These are phyloP conservation scores for Corylus heterophylla DNA, from an alignment of 306 rosid genomes.

Conservation along the genomic window DNA sequence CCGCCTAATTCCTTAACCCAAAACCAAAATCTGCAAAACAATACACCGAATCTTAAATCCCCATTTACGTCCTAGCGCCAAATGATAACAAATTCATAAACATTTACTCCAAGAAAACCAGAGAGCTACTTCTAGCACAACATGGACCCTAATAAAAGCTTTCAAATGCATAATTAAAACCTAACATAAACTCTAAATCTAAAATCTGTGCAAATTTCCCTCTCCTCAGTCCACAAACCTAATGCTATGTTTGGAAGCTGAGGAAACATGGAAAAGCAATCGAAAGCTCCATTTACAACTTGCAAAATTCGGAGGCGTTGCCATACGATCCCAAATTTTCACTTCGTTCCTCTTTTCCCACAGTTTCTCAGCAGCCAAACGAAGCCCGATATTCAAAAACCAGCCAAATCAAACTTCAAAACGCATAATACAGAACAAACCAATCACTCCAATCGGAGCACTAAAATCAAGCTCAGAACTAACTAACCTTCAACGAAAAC, in stretches of 20 bases:
- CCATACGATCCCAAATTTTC: background rate
- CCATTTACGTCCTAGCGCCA: background rate
- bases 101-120: background rate
- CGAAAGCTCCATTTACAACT: background rate
- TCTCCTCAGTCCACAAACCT: slow-evolving; percentile 14
- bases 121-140: background rate
- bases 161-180: background rate
- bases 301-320: background rate
- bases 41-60: slow-evolving; percentile 6
- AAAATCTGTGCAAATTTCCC: background rate
- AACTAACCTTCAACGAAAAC: background rate
- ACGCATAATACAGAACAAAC: background rate
- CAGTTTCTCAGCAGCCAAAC: slow-evolving; percentile 9
- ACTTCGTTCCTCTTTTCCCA: background rate
- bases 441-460: background rate
- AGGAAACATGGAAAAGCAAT: background rate
- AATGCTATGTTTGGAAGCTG: slow-evolving; percentile 21
- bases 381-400: slow-evolving; percentile 6
- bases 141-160: background rate
- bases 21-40: slow-evolving; percentile 28
- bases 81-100: background rate
- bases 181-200: background rate
- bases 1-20: slow-evolving; percentile 13
- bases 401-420: slow-evolving; percentile 8
- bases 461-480: background rate